These are phyloP conservation scores for Phytophthora colocasiae DNA, from an alignment of 352 stramenopile genomes.

Conservation along the genomic window DNA sequence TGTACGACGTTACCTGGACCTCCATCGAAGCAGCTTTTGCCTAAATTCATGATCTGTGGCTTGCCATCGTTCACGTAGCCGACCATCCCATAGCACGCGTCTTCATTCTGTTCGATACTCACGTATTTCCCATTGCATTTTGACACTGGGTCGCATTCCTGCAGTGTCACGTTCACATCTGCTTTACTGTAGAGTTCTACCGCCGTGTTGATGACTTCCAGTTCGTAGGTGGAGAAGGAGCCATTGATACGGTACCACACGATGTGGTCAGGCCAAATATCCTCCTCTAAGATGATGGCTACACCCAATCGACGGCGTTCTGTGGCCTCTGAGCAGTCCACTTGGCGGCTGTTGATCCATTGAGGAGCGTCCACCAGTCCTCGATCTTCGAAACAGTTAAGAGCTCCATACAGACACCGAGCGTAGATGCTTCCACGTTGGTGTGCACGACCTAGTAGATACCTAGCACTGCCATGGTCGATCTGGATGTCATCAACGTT, in stretches of 20 bases:
- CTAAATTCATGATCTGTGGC: slow-evolving; percentile 76
- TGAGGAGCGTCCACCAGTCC: slow-evolving; percentile 65
- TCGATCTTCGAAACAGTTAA: slow-evolving; percentile 70
- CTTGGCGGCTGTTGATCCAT: slow-evolving; percentile 44
- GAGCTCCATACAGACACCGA: slow-evolving; percentile 46
- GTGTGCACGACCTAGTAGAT: slow-evolving; percentile 58
- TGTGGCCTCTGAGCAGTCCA: slow-evolving; percentile 42
- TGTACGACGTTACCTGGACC: slow-evolving; percentile 61
- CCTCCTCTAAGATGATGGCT: slow-evolving; percentile 56
- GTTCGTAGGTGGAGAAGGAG: slow-evolving; percentile 55
- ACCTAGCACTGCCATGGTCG: slow-evolving; percentile 52
- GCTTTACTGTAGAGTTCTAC: slow-evolving; percentile 64
- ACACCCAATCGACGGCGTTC: slow-evolving; percentile 59
- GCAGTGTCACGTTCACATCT: slow-evolving; percentile 67
- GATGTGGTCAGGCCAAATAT: slow-evolving; percentile 72
- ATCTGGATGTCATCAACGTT: slow-evolving; percentile 55
- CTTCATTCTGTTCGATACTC: slow-evolving; percentile 72
- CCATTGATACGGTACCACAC: slow-evolving; percentile 75
- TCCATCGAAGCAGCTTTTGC: slow-evolving; percentile 68
- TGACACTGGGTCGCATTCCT: slow-evolving; percentile 66
- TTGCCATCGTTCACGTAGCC: slow-evolving; percentile 72
- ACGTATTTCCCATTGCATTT: slow-evolving; percentile 76
- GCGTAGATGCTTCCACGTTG: slow-evolving; percentile 61
- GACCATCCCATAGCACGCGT: slow-evolving; percentile 79
- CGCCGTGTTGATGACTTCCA: slow-evolving; percentile 58